Evolutionary conservation across 176 grass and related monocot genomes (phyloP).

Genomic region (Raddia guianensis): DNA sequence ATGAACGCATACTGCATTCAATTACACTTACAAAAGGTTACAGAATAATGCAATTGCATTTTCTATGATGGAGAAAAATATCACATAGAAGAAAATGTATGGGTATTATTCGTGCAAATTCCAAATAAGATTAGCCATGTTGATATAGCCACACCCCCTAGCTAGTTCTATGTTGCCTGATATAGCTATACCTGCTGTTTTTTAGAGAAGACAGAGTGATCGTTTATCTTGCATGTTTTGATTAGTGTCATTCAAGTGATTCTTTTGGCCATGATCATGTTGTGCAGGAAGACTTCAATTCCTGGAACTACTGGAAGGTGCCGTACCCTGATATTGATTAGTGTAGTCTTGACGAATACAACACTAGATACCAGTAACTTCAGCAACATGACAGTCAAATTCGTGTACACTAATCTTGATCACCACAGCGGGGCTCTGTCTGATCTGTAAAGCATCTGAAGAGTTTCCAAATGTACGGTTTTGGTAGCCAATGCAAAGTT

Average conservation of each 20-base stretch:
- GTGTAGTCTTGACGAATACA: constrained; percentile 43
- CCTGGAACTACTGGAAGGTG: too few relatives aligned
- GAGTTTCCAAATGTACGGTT: constrained; percentile 20
- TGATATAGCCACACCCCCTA: neutral
- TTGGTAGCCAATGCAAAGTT: constrained; percentile 27
- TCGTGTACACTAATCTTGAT: constrained; percentile 46
- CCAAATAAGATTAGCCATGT: constrained; percentile 20
- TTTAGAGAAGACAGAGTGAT: neutral
- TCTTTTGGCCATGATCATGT: constrained; percentile 19
- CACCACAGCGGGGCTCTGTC: neutral
- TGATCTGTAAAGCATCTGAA: constrained; percentile 39
- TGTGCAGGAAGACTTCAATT: constrained; percentile 74
- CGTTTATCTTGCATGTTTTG: neutral
- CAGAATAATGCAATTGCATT: neutral
- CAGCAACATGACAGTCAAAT: constrained; percentile 26
- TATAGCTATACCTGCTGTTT: neutral
- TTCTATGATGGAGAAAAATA: neutral
- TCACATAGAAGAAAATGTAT: neutral
- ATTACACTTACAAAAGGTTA: neutral
- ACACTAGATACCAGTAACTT: constrained; percentile 39
- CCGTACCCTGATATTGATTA: constrained; percentile 22
- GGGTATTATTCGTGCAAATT: neutral
- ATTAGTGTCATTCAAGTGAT: neutral
- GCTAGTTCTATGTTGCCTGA: neutral
- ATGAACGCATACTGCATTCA: neutral